Evolutionary conservation across 257 asterid species (phyloP).

Genomic region (Gentiana straminea): DNA sequence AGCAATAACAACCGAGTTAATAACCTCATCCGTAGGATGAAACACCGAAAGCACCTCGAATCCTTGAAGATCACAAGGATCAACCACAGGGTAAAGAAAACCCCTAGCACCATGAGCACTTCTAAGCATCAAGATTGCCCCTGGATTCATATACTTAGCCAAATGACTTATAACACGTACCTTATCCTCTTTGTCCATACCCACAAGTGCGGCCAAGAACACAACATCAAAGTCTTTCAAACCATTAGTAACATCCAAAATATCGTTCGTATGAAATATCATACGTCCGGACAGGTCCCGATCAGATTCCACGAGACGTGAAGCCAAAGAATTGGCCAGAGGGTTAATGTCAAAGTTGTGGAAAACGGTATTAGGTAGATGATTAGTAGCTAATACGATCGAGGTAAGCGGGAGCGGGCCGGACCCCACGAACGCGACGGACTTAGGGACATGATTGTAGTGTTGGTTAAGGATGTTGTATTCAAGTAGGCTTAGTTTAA

Average conservation of each 20-base stretch:
- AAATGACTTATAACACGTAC: constrained; percentile 41
- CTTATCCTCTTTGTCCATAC: constrained; percentile 66
- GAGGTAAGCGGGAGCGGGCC: constrained; percentile 90
- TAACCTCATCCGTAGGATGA: constrained; percentile 86
- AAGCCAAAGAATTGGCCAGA: constrained; percentile 49
- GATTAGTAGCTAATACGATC: constrained; percentile 56
- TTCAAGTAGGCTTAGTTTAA: constrained; percentile 55
- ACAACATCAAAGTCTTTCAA: constrained; percentile 59
- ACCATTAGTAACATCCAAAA: constrained; percentile 39
- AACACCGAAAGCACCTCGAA: constrained; percentile 64
- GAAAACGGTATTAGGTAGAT: constrained; percentile 38
- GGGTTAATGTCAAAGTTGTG: constrained; percentile 70
- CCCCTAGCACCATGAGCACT: constrained; percentile 91
- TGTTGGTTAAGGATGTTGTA: constrained; percentile 42
- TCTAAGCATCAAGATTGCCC: constrained; percentile 69
- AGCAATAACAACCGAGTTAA: constrained; percentile 58
- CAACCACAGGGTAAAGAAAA: constrained; percentile 76
- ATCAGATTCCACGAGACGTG: constrained; percentile 39
- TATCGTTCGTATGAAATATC: constrained; percentile 46
- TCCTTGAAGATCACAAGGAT: constrained; percentile 50
- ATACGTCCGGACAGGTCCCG: constrained; percentile 46
- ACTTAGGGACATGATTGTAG: constrained; percentile 17
- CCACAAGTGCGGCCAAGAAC: constrained; percentile 82
- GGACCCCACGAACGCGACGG: constrained; percentile 73
- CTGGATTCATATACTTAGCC: constrained; percentile 52